A percentile compares a stretch with the other conserved stretches of the same genome.
phyloP scores from a whole-genome alignment of 2,329 filamentous ascomycete species.

The Ophiostoma sp. region DNA sequence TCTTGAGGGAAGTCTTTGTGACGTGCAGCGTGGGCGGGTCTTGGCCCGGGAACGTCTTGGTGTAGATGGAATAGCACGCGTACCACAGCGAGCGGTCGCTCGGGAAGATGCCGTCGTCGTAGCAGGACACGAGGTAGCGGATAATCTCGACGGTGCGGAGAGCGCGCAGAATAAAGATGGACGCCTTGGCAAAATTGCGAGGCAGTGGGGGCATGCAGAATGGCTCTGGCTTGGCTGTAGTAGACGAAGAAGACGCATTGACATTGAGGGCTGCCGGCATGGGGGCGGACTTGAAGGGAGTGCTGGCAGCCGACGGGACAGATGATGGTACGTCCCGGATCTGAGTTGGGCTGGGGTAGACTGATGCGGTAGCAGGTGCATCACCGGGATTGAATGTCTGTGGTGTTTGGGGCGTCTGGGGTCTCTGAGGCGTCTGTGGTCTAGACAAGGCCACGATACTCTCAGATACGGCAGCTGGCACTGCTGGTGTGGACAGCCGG shows the following conservation, averaged over 20 bases:
- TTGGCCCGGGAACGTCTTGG: conserved; percentile 38
- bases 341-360: conserved; percentile 3
- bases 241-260: not conserved
- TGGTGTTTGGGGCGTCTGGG: not conserved
- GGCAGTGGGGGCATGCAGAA: conserved; percentile 27
- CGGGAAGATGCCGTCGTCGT: conserved; percentile 46
- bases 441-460: not conserved
- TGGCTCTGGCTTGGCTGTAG: not conserved
- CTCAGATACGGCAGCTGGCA: not conserved
- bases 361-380: not conserved
- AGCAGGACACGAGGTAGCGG: conserved; percentile 37
- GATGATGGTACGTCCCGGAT: not conserved
- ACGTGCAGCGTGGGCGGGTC: conserved; percentile 40
- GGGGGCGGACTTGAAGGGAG: not conserved
- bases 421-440: not conserved
- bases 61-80: conserved; percentile 44
- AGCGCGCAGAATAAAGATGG: conserved; percentile 25
- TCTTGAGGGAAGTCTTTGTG: conserved; percentile 38
- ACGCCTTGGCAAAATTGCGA: conserved; percentile 25
- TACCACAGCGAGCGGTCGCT: conserved; percentile 48
- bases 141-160: conserved; percentile 40
- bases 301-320: not conserved
- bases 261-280: not conserved
- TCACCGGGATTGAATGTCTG: not conserved
- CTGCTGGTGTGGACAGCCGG: not conserved